Evolutionary conservation across 495 filamentous ascomycete genomes (phyloP).

Genomic region (Pyrenopolyporus hunteri): DNA sequence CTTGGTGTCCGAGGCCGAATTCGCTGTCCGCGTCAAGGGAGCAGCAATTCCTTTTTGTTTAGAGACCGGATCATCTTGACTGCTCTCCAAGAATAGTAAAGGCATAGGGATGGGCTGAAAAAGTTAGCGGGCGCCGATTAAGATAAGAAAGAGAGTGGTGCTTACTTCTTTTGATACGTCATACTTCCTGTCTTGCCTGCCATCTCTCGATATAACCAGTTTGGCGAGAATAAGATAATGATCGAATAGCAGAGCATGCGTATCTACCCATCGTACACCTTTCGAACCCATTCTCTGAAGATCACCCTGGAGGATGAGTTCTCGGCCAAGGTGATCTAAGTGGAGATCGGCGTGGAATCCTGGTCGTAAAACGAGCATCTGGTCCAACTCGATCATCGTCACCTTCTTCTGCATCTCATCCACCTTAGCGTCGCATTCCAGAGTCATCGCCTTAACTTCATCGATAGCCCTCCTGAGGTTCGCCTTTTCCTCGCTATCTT

Average conservation of each 20-base stretch:
- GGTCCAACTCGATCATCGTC: slow-evolving; percentile 81
- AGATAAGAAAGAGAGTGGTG: background rate
- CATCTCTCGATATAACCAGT: slow-evolving; percentile 69
- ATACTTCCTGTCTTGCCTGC: slow-evolving; percentile 79
- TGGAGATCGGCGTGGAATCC: slow-evolving; percentile 92
- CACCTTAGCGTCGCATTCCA: slow-evolving; percentile 94
- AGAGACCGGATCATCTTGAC: slow-evolving; percentile 86
- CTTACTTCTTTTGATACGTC: slow-evolving; percentile 91
- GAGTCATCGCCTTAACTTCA: slow-evolving; percentile 90
- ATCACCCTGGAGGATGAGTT: slow-evolving; percentile 88
- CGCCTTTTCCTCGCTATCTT: slow-evolving; percentile 86
- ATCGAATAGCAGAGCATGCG: slow-evolving; percentile 91
- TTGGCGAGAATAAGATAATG: slow-evolving; percentile 96
- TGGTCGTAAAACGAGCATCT: slow-evolving; percentile 80
- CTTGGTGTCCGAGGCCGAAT: slow-evolving; percentile 56
- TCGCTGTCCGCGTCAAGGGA: slow-evolving; percentile 58
- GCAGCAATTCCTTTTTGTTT: slow-evolving; percentile 85
- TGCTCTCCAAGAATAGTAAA: slow-evolving; percentile 86
- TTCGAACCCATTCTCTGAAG: slow-evolving; percentile 86
- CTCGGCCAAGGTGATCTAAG: slow-evolving; percentile 86
- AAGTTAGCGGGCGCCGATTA: slow-evolving; percentile 4
- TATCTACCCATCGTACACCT: slow-evolving; percentile 88
- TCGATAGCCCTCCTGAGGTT: slow-evolving; percentile 88
- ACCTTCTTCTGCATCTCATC: slow-evolving; percentile 92
- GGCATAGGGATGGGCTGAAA: slow-evolving; percentile 92